phyloP scores from a whole-genome alignment of 2,329 filamentous ascomycete species.

The Coniochaeta sp. region DNA sequence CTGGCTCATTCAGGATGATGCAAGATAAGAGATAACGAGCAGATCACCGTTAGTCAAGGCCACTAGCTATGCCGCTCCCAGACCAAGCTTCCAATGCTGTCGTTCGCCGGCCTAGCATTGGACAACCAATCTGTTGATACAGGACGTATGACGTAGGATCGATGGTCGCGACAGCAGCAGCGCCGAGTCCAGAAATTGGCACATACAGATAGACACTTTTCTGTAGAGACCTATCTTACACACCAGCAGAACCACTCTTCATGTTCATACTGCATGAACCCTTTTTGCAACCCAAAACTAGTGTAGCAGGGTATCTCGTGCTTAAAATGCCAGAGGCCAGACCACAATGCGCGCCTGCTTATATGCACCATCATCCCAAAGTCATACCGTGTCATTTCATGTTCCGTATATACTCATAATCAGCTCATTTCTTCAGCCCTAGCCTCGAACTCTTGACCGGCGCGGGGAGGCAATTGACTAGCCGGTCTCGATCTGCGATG shows the following conservation, averaged over 20 bases:
- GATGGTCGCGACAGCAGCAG: not conserved
- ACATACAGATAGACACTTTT: not conserved
- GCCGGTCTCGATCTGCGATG: slow-evolving; percentile 43
- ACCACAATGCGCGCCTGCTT: not conserved
- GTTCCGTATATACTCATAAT: slow-evolving; percentile 1
- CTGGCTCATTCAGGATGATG: not conserved
- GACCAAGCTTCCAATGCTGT: not conserved
- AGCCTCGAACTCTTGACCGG: slow-evolving; percentile 42
- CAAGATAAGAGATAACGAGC: slow-evolving; percentile 1
- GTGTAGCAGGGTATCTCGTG: not conserved
- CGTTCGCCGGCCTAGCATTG: not conserved
- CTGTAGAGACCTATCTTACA: too few relatives aligned
- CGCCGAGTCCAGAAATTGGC: not conserved
- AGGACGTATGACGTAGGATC: not conserved
- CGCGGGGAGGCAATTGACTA: slow-evolving; percentile 46
- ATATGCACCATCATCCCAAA: not conserved
- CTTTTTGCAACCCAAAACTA: not conserved
- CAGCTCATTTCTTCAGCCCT: slow-evolving; percentile 15
- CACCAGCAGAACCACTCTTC: not conserved
- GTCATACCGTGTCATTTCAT: not conserved
- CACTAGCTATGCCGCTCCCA: not conserved
- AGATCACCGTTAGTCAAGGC: not conserved
- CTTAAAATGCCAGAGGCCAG: not conserved
- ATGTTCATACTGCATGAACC: not conserved
- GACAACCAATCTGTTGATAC: not conserved